These are phyloP conservation scores for Sarcomyxa edulis DNA, from an alignment of 768 basidiomycete genomes.

Conservation along the genomic window DNA sequence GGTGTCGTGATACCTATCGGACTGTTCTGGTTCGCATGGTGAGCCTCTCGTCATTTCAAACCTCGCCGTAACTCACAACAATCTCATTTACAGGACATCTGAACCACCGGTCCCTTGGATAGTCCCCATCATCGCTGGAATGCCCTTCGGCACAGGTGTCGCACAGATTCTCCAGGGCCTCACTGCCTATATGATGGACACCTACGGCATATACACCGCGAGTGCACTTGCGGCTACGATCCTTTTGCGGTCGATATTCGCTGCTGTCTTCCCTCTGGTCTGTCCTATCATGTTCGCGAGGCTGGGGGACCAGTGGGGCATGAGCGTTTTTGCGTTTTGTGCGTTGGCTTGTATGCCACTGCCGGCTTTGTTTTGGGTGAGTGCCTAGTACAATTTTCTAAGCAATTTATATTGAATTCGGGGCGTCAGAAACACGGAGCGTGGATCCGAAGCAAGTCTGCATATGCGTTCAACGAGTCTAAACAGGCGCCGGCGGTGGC, in stretches of 20 bases:
- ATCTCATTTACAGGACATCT: conserved; percentile 35
- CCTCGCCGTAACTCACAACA: not conserved
- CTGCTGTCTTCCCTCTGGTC: conserved; percentile 59
- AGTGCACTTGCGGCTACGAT: conserved; percentile 67
- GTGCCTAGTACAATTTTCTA: conserved; percentile 14
- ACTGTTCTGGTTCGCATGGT: conserved; percentile 68
- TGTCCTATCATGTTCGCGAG: conserved; percentile 44
- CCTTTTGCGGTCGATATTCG: conserved; percentile 58
- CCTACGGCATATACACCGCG: conserved; percentile 61
- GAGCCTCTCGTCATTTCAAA: conserved; percentile 11
- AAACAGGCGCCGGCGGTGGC: no score
- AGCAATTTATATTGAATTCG: conserved; percentile 4
- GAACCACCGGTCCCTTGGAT: conserved; percentile 55
- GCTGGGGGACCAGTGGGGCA: conserved; percentile 51
- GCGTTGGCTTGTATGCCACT: conserved; percentile 48
- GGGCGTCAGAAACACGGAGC: conserved; percentile 41
- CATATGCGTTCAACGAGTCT: conserved; percentile 36
- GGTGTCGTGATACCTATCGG: conserved; percentile 50
- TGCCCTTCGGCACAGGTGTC: conserved; percentile 63
- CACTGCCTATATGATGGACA: conserved; percentile 70
- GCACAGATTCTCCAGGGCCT: conserved; percentile 61
- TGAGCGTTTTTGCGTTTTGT: conserved; percentile 49
- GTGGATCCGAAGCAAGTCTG: conserved; percentile 41
- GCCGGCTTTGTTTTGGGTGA: conserved; percentile 50
- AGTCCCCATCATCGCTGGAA: conserved; percentile 59